Evolutionary conservation across 1,284 basidiomycete species (phyloP).

Genomic region (Cryptococcus sp.): DNA sequence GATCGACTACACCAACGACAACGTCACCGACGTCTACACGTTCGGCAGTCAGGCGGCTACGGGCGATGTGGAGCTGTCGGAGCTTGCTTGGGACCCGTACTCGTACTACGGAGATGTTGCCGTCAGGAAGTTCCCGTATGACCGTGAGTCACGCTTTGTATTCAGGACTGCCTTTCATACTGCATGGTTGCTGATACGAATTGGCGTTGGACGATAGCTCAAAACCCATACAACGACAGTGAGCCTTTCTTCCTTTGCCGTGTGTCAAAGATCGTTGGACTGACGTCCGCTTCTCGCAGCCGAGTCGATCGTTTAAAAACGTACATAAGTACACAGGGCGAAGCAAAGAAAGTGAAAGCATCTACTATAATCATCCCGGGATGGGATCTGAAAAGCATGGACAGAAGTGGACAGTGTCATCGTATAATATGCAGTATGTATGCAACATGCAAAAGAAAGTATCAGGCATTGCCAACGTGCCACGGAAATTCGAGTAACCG

Average conservation of each 20-base stretch:
- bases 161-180: background rate
- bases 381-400: too few species aligned
- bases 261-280: background rate
- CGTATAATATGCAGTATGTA: too few species aligned
- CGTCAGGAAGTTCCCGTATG: conserved; percentile 44
- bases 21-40: conserved; percentile 26
- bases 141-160: conserved; percentile 20
- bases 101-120: conserved; percentile 33
- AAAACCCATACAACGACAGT: conserved; percentile 32
- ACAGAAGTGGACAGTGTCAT: too few species aligned
- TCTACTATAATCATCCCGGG: too few species aligned
- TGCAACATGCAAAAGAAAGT: too few species aligned
- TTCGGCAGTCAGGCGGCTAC: conserved; percentile 27
- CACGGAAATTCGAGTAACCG: too few species aligned
- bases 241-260: background rate
- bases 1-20: conserved; percentile 33
- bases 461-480: too few species aligned
- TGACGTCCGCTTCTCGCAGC: conserved; percentile 3
- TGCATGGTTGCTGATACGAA: background rate
- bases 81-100: conserved; percentile 26
- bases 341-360: too few species aligned
- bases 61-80: conserved; percentile 31
- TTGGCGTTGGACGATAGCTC: conserved; percentile 11
- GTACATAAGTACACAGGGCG: too few species aligned
- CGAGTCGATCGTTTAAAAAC: conserved; percentile 11